Conservation (phyloP, 495 filamentous ascomycete species). For the Gamarada debralockiae region DNA sequence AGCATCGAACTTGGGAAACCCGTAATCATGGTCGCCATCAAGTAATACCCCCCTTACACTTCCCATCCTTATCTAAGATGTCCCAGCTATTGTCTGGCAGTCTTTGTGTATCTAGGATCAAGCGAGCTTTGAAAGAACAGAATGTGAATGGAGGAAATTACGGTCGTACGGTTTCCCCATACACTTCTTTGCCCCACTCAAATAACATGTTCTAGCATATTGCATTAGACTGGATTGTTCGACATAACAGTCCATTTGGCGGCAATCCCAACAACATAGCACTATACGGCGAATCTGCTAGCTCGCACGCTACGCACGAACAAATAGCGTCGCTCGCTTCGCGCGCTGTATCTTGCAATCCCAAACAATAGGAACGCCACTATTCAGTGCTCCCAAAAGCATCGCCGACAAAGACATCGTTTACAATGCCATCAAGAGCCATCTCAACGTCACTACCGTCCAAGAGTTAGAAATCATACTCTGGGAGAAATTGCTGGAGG, state of each 20-base stretch:
- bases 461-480: neutral
- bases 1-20: no score
- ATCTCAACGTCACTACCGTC: neutral
- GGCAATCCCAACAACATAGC: slow-evolving; percentile 44
- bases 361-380: neutral
- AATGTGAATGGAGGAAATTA: slow-evolving; percentile 4
- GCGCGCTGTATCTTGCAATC: slow-evolving; percentile 8
- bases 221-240: slow-evolving; percentile 40
- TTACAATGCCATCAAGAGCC: slow-evolving; percentile 78
- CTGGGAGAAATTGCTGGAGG: neutral
- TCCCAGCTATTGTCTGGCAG: slow-evolving; percentile 17
- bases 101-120: slow-evolving; percentile 10
- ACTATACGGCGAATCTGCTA: slow-evolving; percentile 46
- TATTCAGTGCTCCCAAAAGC: slow-evolving; percentile 1
- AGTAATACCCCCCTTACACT: no score
- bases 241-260: slow-evolving; percentile 50
- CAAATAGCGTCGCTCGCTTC: slow-evolving; percentile 1
- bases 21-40: no score
- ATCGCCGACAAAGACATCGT: slow-evolving; percentile 52
- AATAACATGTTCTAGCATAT: slow-evolving; percentile 32
- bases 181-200: slow-evolving; percentile 23
- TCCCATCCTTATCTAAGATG: no score
- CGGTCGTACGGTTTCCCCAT: neutral
- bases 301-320: slow-evolving; percentile 3
- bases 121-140: slow-evolving; percentile 8